Evolutionary conservation across 768 basidiomycete genomes (phyloP).

Genomic region (Termitomyces heimii): DNA sequence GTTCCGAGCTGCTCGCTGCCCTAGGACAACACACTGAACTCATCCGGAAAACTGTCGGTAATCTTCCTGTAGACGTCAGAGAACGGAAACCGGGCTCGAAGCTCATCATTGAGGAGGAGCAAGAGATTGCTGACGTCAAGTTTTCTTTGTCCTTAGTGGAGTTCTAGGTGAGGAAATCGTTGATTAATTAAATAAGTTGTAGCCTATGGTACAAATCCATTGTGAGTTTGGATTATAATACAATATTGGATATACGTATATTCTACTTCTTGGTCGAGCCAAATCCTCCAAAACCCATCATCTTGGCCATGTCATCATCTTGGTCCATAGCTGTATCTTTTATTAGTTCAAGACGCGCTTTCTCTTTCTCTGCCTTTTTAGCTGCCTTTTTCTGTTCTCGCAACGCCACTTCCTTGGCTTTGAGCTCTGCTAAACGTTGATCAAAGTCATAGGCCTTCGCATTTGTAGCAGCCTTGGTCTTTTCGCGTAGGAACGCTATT

Average conservation of each 20-base stretch:
- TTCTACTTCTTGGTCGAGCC: conserved; percentile 75
- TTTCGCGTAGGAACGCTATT: conserved; percentile 83
- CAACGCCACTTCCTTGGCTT: conserved; percentile 58
- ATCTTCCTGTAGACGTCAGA: conserved; percentile 56
- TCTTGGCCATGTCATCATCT: conserved; percentile 63
- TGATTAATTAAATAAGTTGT: conserved; percentile 14
- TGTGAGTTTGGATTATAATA: conserved; percentile 22
- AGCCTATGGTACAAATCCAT: conserved; percentile 21
- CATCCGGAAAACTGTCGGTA: conserved; percentile 71
- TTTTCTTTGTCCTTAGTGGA: conserved; percentile 67
- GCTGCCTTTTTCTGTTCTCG: conserved; percentile 73
- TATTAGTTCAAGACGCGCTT: conserved; percentile 59
- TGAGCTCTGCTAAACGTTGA: conserved; percentile 77
- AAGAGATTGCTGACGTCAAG: conserved; percentile 76
- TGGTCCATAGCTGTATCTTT: conserved; percentile 40
- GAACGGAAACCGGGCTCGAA: conserved; percentile 41
- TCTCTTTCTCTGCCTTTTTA: conserved; percentile 75
- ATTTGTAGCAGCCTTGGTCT: conserved; percentile 74
- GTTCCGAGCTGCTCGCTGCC: conserved; percentile 58
- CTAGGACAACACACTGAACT: conserved; percentile 61
- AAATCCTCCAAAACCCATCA: conserved; percentile 94
- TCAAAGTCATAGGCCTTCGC: conserved; percentile 96
- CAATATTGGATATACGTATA: conserved; percentile 11
- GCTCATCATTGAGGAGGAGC: conserved; percentile 78
- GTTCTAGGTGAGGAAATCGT: conserved; percentile 25